Evolutionary conservation across 2,329 filamentous ascomycete genomes (phyloP).

Genomic region (Pyricularia pennisetigena): DNA sequence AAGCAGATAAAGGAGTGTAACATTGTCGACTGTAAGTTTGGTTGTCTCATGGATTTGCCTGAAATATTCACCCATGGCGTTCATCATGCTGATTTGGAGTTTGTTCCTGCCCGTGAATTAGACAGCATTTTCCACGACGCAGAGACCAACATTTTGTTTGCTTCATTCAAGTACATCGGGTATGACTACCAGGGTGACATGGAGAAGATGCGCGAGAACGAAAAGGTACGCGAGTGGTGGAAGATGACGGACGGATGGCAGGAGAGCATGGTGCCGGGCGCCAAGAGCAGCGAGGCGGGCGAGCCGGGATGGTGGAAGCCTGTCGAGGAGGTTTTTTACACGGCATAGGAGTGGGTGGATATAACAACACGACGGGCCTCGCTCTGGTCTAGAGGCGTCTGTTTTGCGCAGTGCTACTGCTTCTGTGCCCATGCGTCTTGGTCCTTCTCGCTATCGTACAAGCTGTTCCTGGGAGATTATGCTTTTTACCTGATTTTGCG

Average conservation of each 20-base stretch:
- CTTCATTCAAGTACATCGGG: slow-evolving; percentile 71
- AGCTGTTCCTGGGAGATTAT: neutral
- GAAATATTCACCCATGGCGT: neutral
- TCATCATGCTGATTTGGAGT: neutral
- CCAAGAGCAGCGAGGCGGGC: slow-evolving; percentile 46
- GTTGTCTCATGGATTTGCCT: neutral
- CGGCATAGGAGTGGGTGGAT: neutral
- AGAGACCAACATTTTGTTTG: slow-evolving; percentile 54
- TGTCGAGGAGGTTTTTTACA: slow-evolving; percentile 60
- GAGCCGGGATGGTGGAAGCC: slow-evolving; percentile 60
- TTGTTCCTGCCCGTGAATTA: slow-evolving; percentile 17
- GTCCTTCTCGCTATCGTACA: neutral
- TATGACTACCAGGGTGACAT: slow-evolving; percentile 65
- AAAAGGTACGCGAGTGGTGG: slow-evolving; percentile 72
- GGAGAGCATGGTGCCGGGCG: slow-evolving; percentile 51
- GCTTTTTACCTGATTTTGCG: neutral
- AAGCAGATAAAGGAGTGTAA: slow-evolving; percentile 67
- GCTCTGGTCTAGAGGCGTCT: neutral
- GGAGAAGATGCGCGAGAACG: slow-evolving; percentile 63
- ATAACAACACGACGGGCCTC: neutral
- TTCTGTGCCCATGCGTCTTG: neutral
- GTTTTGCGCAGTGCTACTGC: neutral
- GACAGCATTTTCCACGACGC: slow-evolving; percentile 68
- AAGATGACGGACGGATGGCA: slow-evolving; percentile 70
- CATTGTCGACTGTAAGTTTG: slow-evolving; percentile 56